A percentile compares a stretch with the other conserved stretches of the same genome.
phyloP scores from a whole-genome alignment of 495 filamentous ascomycete genomes.

The Aspergillus olivimuriae region DNA sequence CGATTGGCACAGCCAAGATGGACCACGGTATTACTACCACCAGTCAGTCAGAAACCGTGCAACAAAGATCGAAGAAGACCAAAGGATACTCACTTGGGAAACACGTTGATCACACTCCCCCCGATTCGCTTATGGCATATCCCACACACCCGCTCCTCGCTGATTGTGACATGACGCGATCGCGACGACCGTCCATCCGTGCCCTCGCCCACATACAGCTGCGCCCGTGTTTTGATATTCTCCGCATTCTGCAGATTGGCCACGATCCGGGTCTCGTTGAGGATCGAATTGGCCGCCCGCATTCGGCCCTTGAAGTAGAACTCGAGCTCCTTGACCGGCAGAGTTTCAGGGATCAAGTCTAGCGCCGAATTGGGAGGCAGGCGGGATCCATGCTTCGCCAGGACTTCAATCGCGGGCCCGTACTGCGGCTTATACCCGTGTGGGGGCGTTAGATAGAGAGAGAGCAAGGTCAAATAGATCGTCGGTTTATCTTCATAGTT shows the following conservation, averaged over 20 bases:
- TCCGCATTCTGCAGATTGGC: conserved; percentile 67
- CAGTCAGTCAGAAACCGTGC: conserved; percentile 19
- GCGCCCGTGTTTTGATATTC: conserved; percentile 63
- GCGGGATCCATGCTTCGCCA: conserved; percentile 85
- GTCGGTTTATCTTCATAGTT: conserved; percentile 56
- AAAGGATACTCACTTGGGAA: conserved; percentile 51
- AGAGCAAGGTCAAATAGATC: conserved; percentile 86
- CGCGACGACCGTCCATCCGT: conserved; percentile 45
- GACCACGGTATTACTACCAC: conserved; percentile 55
- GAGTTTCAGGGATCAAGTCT: conserved; percentile 70
- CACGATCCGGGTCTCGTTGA: conserved; percentile 73
- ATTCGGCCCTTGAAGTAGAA: conserved; percentile 91
- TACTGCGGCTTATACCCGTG: conserved; percentile 66
- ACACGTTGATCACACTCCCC: conserved; percentile 75
- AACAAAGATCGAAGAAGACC: neutral
- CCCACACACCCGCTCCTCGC: conserved; percentile 81
- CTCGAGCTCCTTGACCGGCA: conserved; percentile 74
- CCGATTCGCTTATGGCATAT: conserved; percentile 92
- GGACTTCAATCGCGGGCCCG: conserved; percentile 72
- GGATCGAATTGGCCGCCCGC: conserved; percentile 71
- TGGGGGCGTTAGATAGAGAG: conserved; percentile 83
- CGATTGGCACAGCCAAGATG: conserved; percentile 75
- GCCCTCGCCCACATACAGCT: conserved; percentile 60
- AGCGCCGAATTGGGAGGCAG: conserved; percentile 82
- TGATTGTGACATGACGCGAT: conserved; percentile 70